These are phyloP conservation scores for Talaromyces sp. DNA, from an alignment of 2,329 filamentous ascomycete genomes.

Conservation along the genomic window DNA sequence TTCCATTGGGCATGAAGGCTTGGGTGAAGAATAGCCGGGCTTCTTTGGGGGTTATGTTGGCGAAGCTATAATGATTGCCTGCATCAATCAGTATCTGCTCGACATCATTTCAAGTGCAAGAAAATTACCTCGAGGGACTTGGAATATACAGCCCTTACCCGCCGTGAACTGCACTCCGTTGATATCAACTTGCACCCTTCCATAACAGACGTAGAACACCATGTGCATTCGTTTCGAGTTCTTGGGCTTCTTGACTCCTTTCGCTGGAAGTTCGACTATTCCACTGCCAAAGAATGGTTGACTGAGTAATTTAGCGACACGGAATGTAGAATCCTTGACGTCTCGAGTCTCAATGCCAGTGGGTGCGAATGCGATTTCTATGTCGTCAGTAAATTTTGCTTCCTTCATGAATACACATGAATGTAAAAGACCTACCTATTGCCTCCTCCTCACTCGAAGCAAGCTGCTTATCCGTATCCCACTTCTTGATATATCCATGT, in stretches of 20 bases:
- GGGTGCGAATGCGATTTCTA: slow-evolving; percentile 60
- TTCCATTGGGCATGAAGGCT: slow-evolving; percentile 59
- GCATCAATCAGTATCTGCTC: neutral
- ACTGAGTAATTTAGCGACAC: slow-evolving; percentile 82
- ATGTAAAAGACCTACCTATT: slow-evolving; percentile 30
- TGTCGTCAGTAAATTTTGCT: slow-evolving; percentile 21
- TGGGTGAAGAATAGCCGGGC: slow-evolving; percentile 91
- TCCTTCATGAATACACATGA: too few relatives aligned
- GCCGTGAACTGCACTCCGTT: slow-evolving; percentile 65
- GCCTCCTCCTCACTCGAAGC: slow-evolving; percentile 40
- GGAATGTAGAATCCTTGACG: slow-evolving; percentile 67
- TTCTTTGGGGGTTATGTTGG: slow-evolving; percentile 69
- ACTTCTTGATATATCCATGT: slow-evolving; percentile 44
- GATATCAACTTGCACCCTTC: slow-evolving; percentile 73
- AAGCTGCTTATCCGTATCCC: slow-evolving; percentile 40
- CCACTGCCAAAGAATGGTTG: slow-evolving; percentile 85
- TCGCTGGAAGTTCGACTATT: slow-evolving; percentile 81
- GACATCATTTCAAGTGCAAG: neutral
- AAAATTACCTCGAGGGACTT: slow-evolving; percentile 83
- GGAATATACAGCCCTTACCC: slow-evolving; percentile 83
- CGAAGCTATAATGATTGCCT: slow-evolving; percentile 90
- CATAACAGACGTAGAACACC: slow-evolving; percentile 86
- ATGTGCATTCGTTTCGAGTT: slow-evolving; percentile 96
- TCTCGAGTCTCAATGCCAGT: slow-evolving; percentile 57
- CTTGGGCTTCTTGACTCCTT: slow-evolving; percentile 81